A percentile compares a stretch with the other conserved stretches of the same genome.
phyloP scores from a whole-genome alignment of 768 basidiomycete genomes.

The Suillus alpinus region DNA sequence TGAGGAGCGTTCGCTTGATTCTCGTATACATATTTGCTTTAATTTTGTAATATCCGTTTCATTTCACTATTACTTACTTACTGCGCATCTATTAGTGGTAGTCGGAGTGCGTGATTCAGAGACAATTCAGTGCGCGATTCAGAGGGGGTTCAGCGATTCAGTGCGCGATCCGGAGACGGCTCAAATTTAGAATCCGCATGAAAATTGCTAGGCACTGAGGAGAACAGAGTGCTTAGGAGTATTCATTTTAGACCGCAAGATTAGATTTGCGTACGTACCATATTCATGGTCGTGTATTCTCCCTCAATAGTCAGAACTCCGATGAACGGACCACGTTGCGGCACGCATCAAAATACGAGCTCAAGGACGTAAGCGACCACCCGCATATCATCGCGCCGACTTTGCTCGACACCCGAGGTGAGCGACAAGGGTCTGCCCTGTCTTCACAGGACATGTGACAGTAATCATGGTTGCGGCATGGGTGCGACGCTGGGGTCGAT shows the following conservation, averaged over 20 bases:
- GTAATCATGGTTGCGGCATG: not conserved
- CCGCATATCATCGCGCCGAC: not conserved
- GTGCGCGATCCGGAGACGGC: not conserved
- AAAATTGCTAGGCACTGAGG: not conserved
- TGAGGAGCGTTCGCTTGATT: not conserved
- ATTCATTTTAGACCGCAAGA: not conserved
- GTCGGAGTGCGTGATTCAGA: not conserved
- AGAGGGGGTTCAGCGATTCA: not conserved
- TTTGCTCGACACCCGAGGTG: not conserved
- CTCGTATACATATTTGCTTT: not conserved
- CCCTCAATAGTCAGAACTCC: not conserved
- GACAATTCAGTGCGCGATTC: not conserved
- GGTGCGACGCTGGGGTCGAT: not conserved
- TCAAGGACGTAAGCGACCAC: not conserved
- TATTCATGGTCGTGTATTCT: not conserved
- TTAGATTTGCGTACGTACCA: not conserved
- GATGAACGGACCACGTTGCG: not conserved
- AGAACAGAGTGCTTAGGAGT: not conserved
- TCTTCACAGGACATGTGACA: not conserved
- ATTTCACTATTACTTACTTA: not conserved
- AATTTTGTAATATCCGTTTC: not conserved
- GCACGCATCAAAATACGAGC: not conserved
- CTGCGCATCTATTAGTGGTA: constrained; percentile 1
- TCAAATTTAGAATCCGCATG: not conserved
- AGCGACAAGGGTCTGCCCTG: not conserved